Base-by-base conservation (phyloP, 116 monocot species). In the Iris pallida region DNA sequence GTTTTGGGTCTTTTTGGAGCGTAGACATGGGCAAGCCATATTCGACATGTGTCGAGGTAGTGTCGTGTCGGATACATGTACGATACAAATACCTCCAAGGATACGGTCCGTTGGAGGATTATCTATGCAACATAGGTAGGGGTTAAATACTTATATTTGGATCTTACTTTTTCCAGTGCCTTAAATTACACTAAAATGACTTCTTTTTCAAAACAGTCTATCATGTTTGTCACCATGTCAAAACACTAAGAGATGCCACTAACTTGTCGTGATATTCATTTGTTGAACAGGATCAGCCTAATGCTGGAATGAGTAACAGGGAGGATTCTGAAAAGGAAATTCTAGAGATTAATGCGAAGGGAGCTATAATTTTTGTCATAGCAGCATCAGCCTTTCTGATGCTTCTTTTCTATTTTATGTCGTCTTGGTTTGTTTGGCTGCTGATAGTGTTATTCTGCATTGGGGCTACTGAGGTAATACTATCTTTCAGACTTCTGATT, bases 361-460 rank as follows among this genome's bases (percentile, higher is more conserved):
- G 85, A 66, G 97, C 97, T 52, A 65, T 97, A 16, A 42, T 83
- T 55, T 97, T 97, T 76, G 76, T 88, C 17, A 69, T 97, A 61
- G 66, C 76, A 12, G 85, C 97, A 63, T 97, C 97, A 46, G 76
- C 65, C 20, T 83, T 90, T 72, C 66, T 97, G 49, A 42, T 97
- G 77, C 71, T 97, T 72, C 77, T 97, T 14, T 97, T 76, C 68
- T 97, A 79, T 67, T 92, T 92, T 68, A 97, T 90, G 90, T 92
- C 97, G 30, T 75, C 83, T 55, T 83, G 85, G 87, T 83, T 92
- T 71, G 76, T 92, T 56, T 92, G 89, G 90, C 45, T 97, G 16
- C 79, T 97, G 20, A 82, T 97, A 47, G 84, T 92, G 53, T 67
- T 97, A 20, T 97, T 97, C 70, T 92, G 92, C 83, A 76, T 97